A percentile compares a stretch with the other conserved stretches of the same genome.
phyloP scores from a whole-genome alignment of 257 asterid species.

The Lithospermum erythrorhizon region DNA sequence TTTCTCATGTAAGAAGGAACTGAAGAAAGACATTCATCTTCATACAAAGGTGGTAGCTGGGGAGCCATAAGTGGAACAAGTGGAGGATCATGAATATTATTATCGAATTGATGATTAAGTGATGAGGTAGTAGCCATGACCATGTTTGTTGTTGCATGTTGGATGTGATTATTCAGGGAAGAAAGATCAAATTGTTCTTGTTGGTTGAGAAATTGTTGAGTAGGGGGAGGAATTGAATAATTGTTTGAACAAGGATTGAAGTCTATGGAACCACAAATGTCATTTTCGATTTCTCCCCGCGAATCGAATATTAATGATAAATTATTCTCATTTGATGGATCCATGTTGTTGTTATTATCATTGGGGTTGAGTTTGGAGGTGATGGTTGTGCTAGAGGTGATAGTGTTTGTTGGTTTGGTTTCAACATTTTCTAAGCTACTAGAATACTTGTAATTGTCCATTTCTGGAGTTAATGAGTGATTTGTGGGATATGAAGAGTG shows the following conservation, averaged over 20 bases:
- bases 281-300: slow-evolving; percentile 43
- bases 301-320: slow-evolving; percentile 34
- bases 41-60: slow-evolving; percentile 24
- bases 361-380: slow-evolving; percentile 10
- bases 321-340: slow-evolving; percentile 9
- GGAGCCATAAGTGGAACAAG: slow-evolving; percentile 29
- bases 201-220: slow-evolving; percentile 26
- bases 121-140: not conserved
- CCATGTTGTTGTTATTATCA: not conserved
- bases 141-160: not conserved
- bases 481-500: slow-evolving; percentile 44
- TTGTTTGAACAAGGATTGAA: slow-evolving; percentile 34
- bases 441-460: slow-evolving; percentile 22
- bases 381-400: slow-evolving; percentile 15
- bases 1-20: slow-evolving; percentile 32
- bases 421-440: slow-evolving; percentile 10
- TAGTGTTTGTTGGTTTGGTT: not conserved
- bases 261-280: slow-evolving; percentile 75
- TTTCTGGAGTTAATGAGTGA: slow-evolving; percentile 27
- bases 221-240: slow-evolving; percentile 10
- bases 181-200: slow-evolving; percentile 34
- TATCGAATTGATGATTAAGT: not conserved
- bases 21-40: slow-evolving; percentile 39
- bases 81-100: slow-evolving; percentile 14
- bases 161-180: slow-evolving; percentile 17